Percentiles rank a stretch among this genome's conserved stretches.
These are phyloP conservation scores for Tolypocladium capitatum DNA, from an alignment of 2,329 filamentous ascomycete genomes.

Conservation along the genomic window DNA sequence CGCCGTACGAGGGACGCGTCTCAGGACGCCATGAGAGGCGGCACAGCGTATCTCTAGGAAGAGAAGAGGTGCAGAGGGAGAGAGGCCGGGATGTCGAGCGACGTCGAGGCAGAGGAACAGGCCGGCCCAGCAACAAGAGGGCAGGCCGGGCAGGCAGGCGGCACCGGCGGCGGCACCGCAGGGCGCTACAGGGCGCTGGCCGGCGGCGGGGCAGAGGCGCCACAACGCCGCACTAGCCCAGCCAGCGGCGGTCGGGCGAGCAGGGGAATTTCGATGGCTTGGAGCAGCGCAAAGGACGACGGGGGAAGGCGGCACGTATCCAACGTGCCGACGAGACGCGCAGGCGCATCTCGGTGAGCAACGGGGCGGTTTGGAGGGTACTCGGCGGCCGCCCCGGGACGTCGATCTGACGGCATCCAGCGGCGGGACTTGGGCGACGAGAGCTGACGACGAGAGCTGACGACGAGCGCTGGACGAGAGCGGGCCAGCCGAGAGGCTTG, in stretches of 20 bases:
- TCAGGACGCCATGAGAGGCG: constrained; percentile 11
- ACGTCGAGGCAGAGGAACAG: not conserved
- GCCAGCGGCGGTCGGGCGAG: not conserved
- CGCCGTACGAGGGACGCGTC: constrained; percentile 7
- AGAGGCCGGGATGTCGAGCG: not conserved
- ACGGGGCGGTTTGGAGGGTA: not conserved
- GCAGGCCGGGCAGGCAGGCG: not conserved
- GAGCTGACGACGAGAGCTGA: not conserved
- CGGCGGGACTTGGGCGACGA: not conserved
- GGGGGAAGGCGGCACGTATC: not conserved
- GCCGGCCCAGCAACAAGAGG: too few relatives aligned
- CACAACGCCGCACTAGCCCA: not conserved
- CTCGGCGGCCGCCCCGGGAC: too few relatives aligned
- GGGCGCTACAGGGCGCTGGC: not conserved
- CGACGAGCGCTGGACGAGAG: not conserved
- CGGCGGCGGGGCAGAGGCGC: not conserved
- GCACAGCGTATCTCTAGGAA: constrained; percentile 5
- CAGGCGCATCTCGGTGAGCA: not conserved
- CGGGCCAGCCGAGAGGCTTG: too few relatives aligned
- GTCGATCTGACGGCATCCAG: not conserved
- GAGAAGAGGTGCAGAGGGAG: constrained; percentile 7
- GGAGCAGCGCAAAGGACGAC: not conserved
- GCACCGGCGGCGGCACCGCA: not conserved
- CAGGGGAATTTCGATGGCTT: not conserved
- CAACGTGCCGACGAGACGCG: not conserved